A percentile compares a stretch with the other conserved stretches of the same genome.
Evolutionary conservation across 371 early-diverging fungal species (phyloP).

Genomic region (Circinella minor): DNA sequence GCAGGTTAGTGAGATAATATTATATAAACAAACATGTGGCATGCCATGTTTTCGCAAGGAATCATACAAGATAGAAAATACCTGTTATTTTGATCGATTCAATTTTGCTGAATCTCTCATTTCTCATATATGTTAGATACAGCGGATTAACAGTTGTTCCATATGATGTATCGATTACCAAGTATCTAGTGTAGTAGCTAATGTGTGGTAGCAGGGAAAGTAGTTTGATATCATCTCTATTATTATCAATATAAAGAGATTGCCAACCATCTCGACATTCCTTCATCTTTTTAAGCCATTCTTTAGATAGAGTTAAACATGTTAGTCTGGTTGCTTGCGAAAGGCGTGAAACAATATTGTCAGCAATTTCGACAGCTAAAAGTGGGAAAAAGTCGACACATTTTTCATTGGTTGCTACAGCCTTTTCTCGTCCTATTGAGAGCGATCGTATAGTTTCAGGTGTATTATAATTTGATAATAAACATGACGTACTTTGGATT

Average conservation of each 20-base stretch:
- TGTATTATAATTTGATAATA: not conserved
- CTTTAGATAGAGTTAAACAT: not conserved
- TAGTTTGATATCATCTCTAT: not conserved
- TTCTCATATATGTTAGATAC: not conserved
- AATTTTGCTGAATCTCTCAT: not conserved
- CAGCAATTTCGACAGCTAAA: not conserved
- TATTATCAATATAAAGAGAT: not conserved
- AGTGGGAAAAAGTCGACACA: not conserved
- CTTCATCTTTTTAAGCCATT: not conserved
- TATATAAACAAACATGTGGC: no score
- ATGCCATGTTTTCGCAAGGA: no score
- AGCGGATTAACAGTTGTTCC: no score
- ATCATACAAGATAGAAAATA: not conserved
- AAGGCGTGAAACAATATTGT: not conserved
- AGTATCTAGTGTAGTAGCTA: not conserved
- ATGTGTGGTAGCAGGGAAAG: not conserved
- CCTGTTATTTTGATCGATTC: not conserved
- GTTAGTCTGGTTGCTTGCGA: not conserved
- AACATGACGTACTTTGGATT: not conserved
- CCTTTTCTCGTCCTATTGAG: not conserved
- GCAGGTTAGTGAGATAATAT: not conserved
- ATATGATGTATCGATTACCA: not conserved
- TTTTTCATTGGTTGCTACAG: not conserved
- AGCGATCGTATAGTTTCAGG: not conserved
- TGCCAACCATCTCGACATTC: not conserved